Percentiles rank a stretch among this genome's conserved stretches.
Evolutionary conservation across 345 rosid species (phyloP).

Genomic region (Boechera stricta): DNA sequence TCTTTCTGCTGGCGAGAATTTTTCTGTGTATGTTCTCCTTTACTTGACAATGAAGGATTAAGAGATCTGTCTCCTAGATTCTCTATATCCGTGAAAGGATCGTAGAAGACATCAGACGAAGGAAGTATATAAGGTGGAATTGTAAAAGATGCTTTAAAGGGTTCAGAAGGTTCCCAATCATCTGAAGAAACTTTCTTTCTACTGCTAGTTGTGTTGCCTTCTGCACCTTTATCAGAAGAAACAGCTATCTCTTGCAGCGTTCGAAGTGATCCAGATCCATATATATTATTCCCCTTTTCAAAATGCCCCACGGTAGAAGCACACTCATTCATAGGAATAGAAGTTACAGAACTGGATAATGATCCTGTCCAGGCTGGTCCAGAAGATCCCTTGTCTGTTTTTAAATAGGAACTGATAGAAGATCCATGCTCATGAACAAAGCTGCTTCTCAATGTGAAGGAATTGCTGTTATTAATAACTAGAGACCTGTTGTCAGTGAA

Average conservation of each 20-base stretch:
- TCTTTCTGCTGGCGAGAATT: conserved; percentile 45
- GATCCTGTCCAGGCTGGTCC: conserved; percentile 51
- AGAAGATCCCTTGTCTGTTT: conserved; percentile 42
- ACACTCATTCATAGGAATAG: conserved; percentile 44
- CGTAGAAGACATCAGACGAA: conserved; percentile 61
- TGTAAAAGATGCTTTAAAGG: conserved; percentile 74
- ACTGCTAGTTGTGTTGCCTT: conserved; percentile 43
- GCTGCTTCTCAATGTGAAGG: conserved; percentile 49
- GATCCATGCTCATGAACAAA: conserved; percentile 54
- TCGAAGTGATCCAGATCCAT: conserved; percentile 48
- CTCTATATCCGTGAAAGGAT: conserved; percentile 66
- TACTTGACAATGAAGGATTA: conserved; percentile 49
- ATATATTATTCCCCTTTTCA: conserved; percentile 42
- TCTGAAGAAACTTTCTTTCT: conserved; percentile 54
- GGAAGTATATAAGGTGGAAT: conserved; percentile 55
- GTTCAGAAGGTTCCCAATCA: conserved; percentile 92
- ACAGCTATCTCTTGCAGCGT: conserved; percentile 45
- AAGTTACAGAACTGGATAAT: conserved; percentile 39
- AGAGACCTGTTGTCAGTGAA: conserved; percentile 48
- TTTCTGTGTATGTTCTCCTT: conserved; percentile 42
- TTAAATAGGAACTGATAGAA: conserved; percentile 47
- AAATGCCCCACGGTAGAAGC: conserved; percentile 46
- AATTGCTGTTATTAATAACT: conserved; percentile 43
- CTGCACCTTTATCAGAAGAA: conserved; percentile 51
- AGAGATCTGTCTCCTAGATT: conserved; percentile 47